phyloP scores from a whole-genome alignment of 2,329 filamentous ascomycete species.

The Orbilia oligospora region DNA sequence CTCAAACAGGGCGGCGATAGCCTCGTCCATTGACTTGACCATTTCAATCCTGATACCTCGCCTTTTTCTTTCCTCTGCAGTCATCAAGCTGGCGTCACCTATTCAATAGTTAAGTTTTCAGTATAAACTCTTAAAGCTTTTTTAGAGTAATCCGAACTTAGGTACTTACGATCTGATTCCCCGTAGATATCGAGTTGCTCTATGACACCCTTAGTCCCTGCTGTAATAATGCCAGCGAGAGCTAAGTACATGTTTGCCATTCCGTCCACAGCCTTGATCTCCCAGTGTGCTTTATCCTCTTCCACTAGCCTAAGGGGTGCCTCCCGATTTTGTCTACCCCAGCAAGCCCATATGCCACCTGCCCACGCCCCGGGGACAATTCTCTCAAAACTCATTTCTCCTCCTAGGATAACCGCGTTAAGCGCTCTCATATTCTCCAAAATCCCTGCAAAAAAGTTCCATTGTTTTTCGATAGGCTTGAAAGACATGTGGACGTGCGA shows the following conservation, averaged over 20 bases:
- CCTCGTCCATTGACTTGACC: conserved; percentile 72
- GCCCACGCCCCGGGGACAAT: conserved; percentile 80
- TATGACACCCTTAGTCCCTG: conserved; percentile 73
- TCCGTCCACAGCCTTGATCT: conserved; percentile 83
- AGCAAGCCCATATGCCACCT: conserved; percentile 82
- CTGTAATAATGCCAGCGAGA: conserved; percentile 74
- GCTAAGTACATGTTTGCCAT: conserved; percentile 83
- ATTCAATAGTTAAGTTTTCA: conserved; percentile 11
- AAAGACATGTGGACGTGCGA: conserved; percentile 76
- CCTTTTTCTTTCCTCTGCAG: conserved; percentile 69
- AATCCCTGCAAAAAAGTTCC: conserved; percentile 79
- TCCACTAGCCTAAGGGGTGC: conserved; percentile 78
- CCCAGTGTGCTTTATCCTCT: conserved; percentile 76
- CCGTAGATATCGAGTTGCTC: conserved; percentile 69
- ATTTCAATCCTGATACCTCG: conserved; percentile 73
- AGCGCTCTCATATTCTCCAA: conserved; percentile 77
- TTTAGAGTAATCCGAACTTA: too few relatives aligned
- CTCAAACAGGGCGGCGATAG: conserved; percentile 70
- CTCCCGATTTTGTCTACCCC: conserved; percentile 87
- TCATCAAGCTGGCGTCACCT: conserved; percentile 72
- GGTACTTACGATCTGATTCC: conserved; percentile 70
- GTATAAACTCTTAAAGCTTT: neutral
- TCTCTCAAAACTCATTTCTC: conserved; percentile 78
- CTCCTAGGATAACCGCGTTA: conserved; percentile 78
- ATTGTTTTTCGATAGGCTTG: conserved; percentile 67